phyloP scores from a whole-genome alignment of 257 asterid genomes.

The Solanum ossicruentum region DNA sequence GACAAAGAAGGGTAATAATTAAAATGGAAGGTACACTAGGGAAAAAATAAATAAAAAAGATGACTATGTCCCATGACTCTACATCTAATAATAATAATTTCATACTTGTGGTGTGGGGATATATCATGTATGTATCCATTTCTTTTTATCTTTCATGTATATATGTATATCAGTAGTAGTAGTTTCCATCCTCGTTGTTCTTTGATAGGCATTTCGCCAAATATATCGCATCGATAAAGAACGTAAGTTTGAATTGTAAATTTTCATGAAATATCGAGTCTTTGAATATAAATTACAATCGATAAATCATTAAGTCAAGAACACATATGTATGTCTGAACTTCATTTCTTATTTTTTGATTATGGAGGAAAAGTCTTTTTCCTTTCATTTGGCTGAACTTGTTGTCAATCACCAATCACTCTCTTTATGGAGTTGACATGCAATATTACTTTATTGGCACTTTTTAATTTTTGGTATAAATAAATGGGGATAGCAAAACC shows the following conservation, averaged over 20 bases:
- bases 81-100: constrained; percentile 33
- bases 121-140: constrained; percentile 5
- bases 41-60: constrained; percentile 26
- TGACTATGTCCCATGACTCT: constrained; percentile 26
- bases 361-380: background rate
- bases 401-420: background rate
- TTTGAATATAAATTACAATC: background rate
- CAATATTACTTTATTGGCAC: background rate
- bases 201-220: background rate
- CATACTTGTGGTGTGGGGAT: constrained; percentile 25
- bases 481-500: no score
- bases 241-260: background rate
- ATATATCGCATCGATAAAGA: background rate
- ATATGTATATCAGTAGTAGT: background rate
- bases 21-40: constrained; percentile 41
- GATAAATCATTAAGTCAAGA: background rate
- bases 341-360: no score
- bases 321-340: background rate
- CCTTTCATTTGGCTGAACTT: background rate
- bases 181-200: background rate
- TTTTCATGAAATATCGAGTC: background rate
- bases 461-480: background rate
- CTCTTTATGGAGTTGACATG: background rate
- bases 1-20: constrained; percentile 29
- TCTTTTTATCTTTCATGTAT: background rate